These are phyloP conservation scores for Anacardium occidentale DNA, from an alignment of 345 rosid species.

Conservation along the genomic window DNA sequence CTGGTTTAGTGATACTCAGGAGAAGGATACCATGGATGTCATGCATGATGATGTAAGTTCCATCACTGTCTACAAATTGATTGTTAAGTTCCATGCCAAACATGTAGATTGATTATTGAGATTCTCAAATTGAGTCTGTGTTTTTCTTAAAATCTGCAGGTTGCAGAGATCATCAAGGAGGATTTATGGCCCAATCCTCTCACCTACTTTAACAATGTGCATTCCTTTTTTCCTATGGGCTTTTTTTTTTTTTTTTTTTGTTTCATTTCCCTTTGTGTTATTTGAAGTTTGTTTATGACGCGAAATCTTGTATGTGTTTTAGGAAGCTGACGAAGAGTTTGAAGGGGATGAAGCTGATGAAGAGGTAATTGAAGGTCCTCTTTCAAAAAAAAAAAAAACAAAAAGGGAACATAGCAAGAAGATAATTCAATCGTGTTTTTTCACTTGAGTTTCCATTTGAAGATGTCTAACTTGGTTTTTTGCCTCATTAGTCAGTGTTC, in stretches of 20 bases:
- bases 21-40: constrained; percentile 57
- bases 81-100: not conserved
- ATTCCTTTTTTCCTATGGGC: not conserved
- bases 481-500: not conserved
- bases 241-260: not conserved
- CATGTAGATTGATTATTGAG: not conserved
- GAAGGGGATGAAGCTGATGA: constrained; percentile 61
- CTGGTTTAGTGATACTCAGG: constrained; percentile 70
- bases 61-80: constrained; percentile 1
- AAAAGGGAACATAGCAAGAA: not conserved
- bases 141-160: constrained; percentile 41
- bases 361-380: constrained; percentile 38
- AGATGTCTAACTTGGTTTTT: not conserved
- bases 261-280: not conserved
- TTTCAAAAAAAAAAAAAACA: not conserved
- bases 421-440: not conserved
- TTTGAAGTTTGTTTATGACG: not conserved
- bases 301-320: constrained; percentile 2
- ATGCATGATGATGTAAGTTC: constrained; percentile 75
- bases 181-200: constrained; percentile 96
- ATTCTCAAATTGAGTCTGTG: constrained; percentile 1
- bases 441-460: not conserved
- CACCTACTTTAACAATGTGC: constrained; percentile 77
- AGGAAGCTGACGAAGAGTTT: constrained; percentile 77
- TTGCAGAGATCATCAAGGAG: constrained; percentile 91